A percentile compares a stretch with the other conserved stretches of the same genome.
These are phyloP conservation scores for Leptoxyphium fumago DNA, from an alignment of 2,329 filamentous ascomycete species.

Conservation along the genomic window DNA sequence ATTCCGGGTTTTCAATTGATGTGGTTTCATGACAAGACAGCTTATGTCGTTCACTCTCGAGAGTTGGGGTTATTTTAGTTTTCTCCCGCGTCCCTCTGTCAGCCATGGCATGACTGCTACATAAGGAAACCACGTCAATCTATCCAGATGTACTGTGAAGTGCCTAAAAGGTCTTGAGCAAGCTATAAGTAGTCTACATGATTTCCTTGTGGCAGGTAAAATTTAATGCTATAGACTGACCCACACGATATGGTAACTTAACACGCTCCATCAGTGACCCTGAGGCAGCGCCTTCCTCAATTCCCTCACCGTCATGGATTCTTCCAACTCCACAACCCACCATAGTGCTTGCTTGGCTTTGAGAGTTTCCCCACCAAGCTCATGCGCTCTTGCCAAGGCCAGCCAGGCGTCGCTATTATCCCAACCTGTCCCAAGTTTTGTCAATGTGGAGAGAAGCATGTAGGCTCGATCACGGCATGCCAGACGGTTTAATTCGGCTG, in stretches of 20 bases:
- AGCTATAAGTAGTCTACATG: no score
- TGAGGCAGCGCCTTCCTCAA: constrained; percentile 49
- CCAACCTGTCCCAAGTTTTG: constrained; percentile 77
- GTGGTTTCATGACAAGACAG: no score
- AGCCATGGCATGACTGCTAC: no score
- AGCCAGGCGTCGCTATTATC: constrained; percentile 91
- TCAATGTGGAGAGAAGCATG: constrained; percentile 65
- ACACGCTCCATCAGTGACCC: not conserved
- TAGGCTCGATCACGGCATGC: constrained; percentile 82
- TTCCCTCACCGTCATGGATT: constrained; percentile 60
- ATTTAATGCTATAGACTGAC: no score
- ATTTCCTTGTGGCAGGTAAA: no score
- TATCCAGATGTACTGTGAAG: no score
- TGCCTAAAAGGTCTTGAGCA: no score
- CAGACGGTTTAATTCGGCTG: constrained; percentile 66
- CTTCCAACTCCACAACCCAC: constrained; percentile 96
- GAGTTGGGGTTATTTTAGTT: no score
- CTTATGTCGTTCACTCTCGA: no score
- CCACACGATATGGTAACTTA: not conserved
- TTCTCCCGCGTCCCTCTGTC: no score
- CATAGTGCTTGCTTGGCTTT: constrained; percentile 87
- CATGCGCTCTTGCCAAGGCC: constrained; percentile 70
- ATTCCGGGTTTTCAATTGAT: no score
- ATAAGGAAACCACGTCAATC: no score
- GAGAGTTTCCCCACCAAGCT: constrained; percentile 69